A percentile compares a stretch with the other conserved stretches of the same genome.
Conservation (phyloP, 83 land plant genomes). For the Diphasiastrum complanatum region DNA sequence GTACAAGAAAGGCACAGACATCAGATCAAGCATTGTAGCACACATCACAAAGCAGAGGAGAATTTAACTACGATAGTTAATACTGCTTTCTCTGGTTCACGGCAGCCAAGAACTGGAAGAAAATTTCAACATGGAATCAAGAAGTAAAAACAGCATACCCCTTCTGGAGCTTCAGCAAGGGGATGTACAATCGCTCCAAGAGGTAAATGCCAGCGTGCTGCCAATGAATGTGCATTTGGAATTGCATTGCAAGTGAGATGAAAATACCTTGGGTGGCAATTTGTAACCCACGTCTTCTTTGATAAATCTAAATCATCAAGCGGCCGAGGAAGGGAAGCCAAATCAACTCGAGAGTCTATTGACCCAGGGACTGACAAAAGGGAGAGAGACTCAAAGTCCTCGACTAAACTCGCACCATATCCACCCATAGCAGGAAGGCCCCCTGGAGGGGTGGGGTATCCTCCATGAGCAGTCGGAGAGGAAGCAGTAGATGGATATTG, state of each 20-base stretch:
- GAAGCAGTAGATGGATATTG: no score
- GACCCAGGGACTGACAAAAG: conserved; percentile 72
- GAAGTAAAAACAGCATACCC: conserved; percentile 38
- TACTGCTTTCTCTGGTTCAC: background rate
- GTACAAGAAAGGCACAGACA: conserved; percentile 1
- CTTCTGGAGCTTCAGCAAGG: conserved; percentile 81
- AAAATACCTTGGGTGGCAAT: conserved; percentile 67
- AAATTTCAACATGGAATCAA: background rate
- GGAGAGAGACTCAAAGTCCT: conserved; percentile 82
- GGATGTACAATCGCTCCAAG: conserved; percentile 94
- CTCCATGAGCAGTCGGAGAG: no score
- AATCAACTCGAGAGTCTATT: conserved; percentile 56
- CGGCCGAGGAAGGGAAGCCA: conserved; percentile 66
- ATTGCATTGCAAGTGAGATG: conserved; percentile 71
- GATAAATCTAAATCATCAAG: conserved; percentile 41
- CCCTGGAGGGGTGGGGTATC: conserved; percentile 38
- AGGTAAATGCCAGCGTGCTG: conserved; percentile 94
- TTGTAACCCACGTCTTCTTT: conserved; percentile 39
- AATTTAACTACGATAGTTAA: background rate
- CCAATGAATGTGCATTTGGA: conserved; percentile 89
- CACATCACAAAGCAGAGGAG: background rate
- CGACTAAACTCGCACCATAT: conserved; percentile 43
- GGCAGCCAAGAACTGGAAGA: background rate
- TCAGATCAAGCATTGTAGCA: background rate
- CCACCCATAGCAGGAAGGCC: conserved; percentile 48